Base-by-base conservation (phyloP, 805 yeast genomes). In the Hanseniaspora lindneri region DNA sequence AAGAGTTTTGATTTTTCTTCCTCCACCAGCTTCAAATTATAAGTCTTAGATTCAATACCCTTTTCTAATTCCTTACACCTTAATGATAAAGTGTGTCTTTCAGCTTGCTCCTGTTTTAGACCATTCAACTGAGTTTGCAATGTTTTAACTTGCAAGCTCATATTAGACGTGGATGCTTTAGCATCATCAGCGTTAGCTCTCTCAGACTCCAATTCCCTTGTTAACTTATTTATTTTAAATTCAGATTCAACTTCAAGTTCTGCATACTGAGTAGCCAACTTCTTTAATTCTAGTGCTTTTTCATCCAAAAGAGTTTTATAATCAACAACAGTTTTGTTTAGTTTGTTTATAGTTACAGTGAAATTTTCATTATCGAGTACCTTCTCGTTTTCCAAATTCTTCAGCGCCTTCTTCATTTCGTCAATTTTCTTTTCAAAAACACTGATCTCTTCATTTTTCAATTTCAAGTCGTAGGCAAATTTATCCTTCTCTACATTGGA, bases 191-290 rank as follows among this genome's bases (percentile, higher is more conserved):
- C 42, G 47, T 50, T 21, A 52, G 51, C 8, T 24, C n/a, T 43
- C 27, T 43, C 47, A n/a, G 25, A 8, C 17, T 44, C 41, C 16
- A 44, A 36, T 2, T 23, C 24, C 25, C 30, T 35, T 28, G 29
- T 32, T 13, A 44, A 21, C 25, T 44, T 44, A 17, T 24, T 32
- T n/a, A 37, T 30, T 17, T 32, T 33, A 25, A 47, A 39, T 3
- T 47, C 28, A 19, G 54, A 52, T 21, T 52, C 55, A 20, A 52
- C 54, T 35, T 56, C 58, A 43, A 53, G 49, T 32, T 56, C 59
- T 20, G 53, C 52, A 32, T 53, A 48, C 32, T 53, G 53, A 27
- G 43, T 47, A 1, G 47, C 41, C 16, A 56, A 50, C 25, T 56
- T 47, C n/a, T 54, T 43, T 13, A 56, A 41, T 29, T 54, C 55